Base-by-base conservation (phyloP, 805 yeast genomes). In the Wickerhamomyces bisporus region DNA sequence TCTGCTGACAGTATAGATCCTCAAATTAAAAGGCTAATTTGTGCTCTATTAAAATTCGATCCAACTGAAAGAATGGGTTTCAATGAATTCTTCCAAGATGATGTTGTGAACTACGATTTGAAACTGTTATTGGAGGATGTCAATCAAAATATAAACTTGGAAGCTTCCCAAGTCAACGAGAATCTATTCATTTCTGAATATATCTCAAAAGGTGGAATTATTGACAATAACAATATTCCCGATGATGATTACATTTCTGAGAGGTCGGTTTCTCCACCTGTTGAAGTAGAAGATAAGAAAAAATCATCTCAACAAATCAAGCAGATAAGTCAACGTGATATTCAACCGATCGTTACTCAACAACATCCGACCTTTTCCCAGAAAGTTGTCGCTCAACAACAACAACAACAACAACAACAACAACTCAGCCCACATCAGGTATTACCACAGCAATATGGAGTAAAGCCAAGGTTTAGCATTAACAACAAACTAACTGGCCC, bases 51-150 rank as follows among this genome's bases (percentile, higher is more conserved):
- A 50, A 86, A 81, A 49, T 82, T 86, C 50, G 82, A 84, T 47
- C 96, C 98, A 5, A 75, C 84, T 3, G 91, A 86, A 55, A 72
- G 98, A 52, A 79, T 91, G 67, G 83, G 91, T 2, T 93, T 87
- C 60, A 77, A 75, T 43, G 98, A 89, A 59, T 87, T 93, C 57
- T 93, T 91, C 61, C 73, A 67, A 36, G 83, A 85, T 58, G 77
- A 83, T 9, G 62, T 87, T 43, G 77, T 87, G 10, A 65, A 67
- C 4, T 64, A 64, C 40, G 81, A 79, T 39, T 66, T 81, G 38
- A 56, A 61, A 7, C 34, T 41, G 12, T 47, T 63, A 46, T 29
- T 60, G 36, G 58, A 59, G 28, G 60, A 62, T 35, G 56, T 53
- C 21, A 55, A 61, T 30, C 75, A 77, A 47, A 72, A 71, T 43